Conservation (phyloP, 345 rosid genomes). For the Acer campestre region DNA sequence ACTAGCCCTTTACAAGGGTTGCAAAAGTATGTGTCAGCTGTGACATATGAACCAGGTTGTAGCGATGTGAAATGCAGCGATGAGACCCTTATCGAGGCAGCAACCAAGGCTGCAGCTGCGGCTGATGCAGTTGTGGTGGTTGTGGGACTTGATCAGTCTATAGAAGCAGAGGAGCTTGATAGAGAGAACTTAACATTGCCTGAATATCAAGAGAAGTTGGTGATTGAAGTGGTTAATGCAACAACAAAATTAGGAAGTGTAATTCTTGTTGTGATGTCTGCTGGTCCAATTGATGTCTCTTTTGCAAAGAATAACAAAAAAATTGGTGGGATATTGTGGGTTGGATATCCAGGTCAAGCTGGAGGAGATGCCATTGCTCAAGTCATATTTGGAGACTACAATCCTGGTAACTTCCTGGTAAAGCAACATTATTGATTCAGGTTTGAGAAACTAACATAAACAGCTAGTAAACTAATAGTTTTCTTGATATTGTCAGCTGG, state of each 20-base stretch:
- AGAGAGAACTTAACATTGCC: constrained; percentile 48
- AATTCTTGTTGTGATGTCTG: constrained; percentile 49
- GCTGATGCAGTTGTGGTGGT: constrained; percentile 41
- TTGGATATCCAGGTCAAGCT: constrained; percentile 58
- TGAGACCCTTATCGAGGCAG: constrained; percentile 18
- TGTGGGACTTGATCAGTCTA: constrained; percentile 45
- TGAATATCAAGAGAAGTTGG: constrained; percentile 46
- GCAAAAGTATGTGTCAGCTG: constrained; percentile 27
- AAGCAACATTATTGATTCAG: no score
- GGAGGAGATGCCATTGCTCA: constrained; percentile 58
- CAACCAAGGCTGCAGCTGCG: constrained; percentile 28
- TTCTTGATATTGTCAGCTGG: constrained; percentile 33
- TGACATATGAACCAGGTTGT: constrained; percentile 37
- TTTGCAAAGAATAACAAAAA: constrained; percentile 31
- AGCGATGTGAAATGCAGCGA: constrained; percentile 31
- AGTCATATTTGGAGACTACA: constrained; percentile 48
- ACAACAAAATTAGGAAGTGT: constrained; percentile 27
- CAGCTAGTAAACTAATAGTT: background rate
- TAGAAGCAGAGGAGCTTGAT: constrained; percentile 49
- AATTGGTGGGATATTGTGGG: constrained; percentile 51
- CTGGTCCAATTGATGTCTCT: constrained; percentile 50
- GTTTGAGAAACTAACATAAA: background rate
- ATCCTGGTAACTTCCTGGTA: constrained; percentile 35
- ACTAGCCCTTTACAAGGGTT: constrained; percentile 56
- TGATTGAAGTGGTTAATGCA: constrained; percentile 34